Base-by-base conservation (phyloP, 768 basidiomycete genomes). In the Botryobasidium botryosum region DNA sequence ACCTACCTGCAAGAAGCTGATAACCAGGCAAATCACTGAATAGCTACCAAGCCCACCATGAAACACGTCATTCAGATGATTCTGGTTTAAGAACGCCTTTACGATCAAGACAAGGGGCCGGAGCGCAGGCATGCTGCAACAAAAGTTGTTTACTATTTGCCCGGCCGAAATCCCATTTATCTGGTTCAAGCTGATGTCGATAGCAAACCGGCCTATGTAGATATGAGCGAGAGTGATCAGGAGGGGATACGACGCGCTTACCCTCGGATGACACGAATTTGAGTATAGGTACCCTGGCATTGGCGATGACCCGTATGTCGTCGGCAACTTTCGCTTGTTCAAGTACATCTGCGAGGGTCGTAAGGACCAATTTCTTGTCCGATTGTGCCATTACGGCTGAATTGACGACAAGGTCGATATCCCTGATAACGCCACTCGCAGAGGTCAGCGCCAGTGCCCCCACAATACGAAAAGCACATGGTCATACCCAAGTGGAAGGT, bases 51-150 rank as follows among this genome's bases (percentile, higher is more conserved):
- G 61, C 2, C 94, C 94, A 6, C 94, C 92, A 0, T 80, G 82
- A 59, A 79, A 96, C n/a, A 97, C 92, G 60, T 97, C 94, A 59
- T 99, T 97, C 87, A 96, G 84, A 23, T 74, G 74, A 32, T 90
- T 68, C 57, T 94, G 87, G 51, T 69, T 72, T 44, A 97, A 68
- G 61, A 94, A 97, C 2, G 81, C 72, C 62, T 97, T 99, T 51
- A 83, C 79, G 49, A 92, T 75, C 57, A 96, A 63, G 29, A 96
- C 77, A 31, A 99, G 74, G 46, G 72, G 74, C 28, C 80, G 74
- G n/a, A 90, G 63, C 0, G 85, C 87, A 20, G 81, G 72, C 59
- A 88, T 68, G 45, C 82, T 67, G 35, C 69, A 64, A 31, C 92
- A 64, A 57, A 91, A 88, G 2, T 77, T 72, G 37, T 79, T 81